Percentiles rank a stretch among this genome's conserved stretches.
Evolutionary conservation across 495 filamentous ascomycete genomes (phyloP).

Genomic region (Neurospora tetraspora): DNA sequence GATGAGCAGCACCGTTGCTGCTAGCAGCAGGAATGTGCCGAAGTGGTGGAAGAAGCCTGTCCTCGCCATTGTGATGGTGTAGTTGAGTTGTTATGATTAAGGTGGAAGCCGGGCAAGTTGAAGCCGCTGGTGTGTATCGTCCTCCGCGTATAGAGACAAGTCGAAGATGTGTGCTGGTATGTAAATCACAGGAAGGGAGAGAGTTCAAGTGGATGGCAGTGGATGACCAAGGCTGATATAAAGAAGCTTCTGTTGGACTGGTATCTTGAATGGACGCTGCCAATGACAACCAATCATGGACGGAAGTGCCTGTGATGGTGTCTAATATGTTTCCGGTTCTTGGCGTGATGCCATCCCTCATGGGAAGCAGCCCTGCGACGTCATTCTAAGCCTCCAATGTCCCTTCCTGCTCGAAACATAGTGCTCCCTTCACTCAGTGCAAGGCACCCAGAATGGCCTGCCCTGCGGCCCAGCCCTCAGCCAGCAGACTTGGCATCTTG

Average conservation of each 20-base stretch:
- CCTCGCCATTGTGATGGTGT: slow-evolving; percentile 24
- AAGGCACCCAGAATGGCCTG: not conserved
- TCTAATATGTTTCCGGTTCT: not conserved
- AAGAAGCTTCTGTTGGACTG: not conserved
- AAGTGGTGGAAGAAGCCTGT: slow-evolving; percentile 47
- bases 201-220: not conserved
- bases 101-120: not conserved
- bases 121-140: not conserved
- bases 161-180: not conserved
- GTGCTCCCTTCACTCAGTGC: not conserved
- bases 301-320: not conserved
- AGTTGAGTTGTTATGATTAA: not conserved
- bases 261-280: not conserved
- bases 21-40: slow-evolving; percentile 49
- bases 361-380: not conserved
- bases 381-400: not conserved
- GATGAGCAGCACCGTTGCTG: slow-evolving; percentile 43
- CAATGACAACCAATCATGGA: not conserved
- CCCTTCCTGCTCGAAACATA: not conserved
- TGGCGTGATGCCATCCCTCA: not conserved
- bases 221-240: not conserved
- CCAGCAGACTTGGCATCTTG: not conserved
- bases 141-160: not conserved
- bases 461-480: not conserved
- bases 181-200: not conserved